Base-by-base conservation (phyloP, 805 yeast genomes). In the Starmerella apicola region DNA sequence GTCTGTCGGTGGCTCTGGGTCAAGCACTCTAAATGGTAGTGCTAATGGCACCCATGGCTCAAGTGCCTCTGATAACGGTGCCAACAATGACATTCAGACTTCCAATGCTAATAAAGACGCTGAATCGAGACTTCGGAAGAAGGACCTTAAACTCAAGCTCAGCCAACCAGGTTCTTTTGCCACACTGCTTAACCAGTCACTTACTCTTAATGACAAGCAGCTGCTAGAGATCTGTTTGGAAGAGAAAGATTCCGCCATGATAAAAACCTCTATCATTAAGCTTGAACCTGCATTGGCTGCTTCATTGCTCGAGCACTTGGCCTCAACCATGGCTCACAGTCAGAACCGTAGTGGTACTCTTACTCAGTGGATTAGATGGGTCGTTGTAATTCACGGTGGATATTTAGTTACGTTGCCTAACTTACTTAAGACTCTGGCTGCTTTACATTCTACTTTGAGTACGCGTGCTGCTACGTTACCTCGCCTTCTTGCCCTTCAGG, bases 151-250 rank as follows among this genome's bases (percentile, higher is more conserved):
- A 43, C 70, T 71, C 45, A 68, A 67, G 41, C 72, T 56, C 23
- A 44, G 76, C 17, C 70, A 75, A 7, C 73, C 81, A 4, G 94
- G 91, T 37, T 75, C 95, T 1, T 71, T 86, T 44, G 74, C 95
- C 1, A 76, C 81, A 1, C 74, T 91, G n/a, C 66, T 91, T 33
- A 67, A 86, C 12, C 98, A 91, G 63, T 88, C 98, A 0, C 67
- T 91, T 46, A 77, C 74, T 52, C 77, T 93, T 17, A 82, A 81
- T 53, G 99, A 91, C 57, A 85, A 78, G 52, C 65, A 91, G 8
- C 65, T 91, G 41, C 67, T 91, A 46, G 97, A 91, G 58, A 74
- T 83, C 3, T 94, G 94, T 10, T 67, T 91, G 47, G 56, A 63
- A 45, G 65, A 66, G 43, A 57, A 68, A 18, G 75, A 74, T 47